These are phyloP conservation scores for Xylaria venustula DNA, from an alignment of 495 filamentous ascomycete genomes.

Conservation along the genomic window DNA sequence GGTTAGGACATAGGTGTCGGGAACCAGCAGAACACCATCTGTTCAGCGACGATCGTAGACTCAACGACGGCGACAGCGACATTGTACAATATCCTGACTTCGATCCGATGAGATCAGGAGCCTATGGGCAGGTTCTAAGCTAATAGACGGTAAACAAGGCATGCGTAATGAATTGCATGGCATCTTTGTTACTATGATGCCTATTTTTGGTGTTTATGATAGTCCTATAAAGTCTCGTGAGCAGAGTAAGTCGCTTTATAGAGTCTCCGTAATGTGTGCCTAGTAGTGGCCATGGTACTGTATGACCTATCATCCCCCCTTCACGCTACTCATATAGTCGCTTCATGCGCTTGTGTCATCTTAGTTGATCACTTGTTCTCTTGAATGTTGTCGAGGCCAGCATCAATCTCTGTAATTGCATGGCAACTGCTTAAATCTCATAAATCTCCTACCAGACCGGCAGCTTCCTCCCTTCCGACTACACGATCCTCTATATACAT, in stretches of 20 bases:
- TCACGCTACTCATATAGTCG: no score
- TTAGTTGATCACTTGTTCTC: no score
- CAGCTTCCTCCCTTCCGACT: constrained; percentile 66
- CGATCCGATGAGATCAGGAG: not conserved
- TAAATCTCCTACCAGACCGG: constrained; percentile 72
- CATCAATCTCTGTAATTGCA: constrained; percentile 15
- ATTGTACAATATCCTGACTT: constrained; percentile 26
- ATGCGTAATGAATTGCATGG: constrained; percentile 1
- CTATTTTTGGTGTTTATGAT: not conserved
- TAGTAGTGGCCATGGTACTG: no score
- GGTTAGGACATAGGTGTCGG: constrained; percentile 9
- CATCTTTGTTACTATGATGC: not conserved
- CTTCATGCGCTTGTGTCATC: no score
- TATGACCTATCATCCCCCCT: no score
- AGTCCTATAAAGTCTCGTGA: no score
- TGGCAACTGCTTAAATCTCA: constrained; percentile 13
- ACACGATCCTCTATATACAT: constrained; percentile 51
- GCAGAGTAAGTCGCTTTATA: no score
- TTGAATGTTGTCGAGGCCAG: not conserved
- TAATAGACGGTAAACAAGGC: constrained; percentile 11
- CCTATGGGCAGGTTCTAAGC: not conserved
- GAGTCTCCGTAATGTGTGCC: no score
- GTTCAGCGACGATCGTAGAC: constrained; percentile 1
- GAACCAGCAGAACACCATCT: not conserved
- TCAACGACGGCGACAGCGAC: not conserved